Conservation (phyloP, 495 filamentous ascomycete genomes). For the Cladorrhinum samala region DNA sequence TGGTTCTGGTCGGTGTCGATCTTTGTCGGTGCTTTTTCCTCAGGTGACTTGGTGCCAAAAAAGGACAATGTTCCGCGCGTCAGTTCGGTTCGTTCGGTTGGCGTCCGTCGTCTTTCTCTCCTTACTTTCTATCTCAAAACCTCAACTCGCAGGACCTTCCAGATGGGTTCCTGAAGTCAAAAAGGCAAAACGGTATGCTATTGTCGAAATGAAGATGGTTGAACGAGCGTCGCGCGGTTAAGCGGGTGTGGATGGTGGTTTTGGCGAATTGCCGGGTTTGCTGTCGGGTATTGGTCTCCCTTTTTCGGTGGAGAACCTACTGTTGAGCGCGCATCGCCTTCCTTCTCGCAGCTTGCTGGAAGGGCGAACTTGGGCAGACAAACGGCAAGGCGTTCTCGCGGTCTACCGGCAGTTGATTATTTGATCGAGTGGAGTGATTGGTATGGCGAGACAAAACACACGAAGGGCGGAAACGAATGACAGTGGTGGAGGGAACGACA, state of each 20-base stretch:
- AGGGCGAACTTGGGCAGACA: constrained; percentile 8
- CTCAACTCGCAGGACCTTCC: constrained; percentile 17
- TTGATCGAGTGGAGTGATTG: constrained; percentile 13
- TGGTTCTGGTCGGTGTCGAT: neutral
- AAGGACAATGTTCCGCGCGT: neutral
- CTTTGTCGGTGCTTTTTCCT: constrained; percentile 2
- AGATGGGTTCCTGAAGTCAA: constrained; percentile 7
- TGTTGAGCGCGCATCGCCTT: constrained; percentile 23
- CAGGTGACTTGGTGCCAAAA: constrained; percentile 4
- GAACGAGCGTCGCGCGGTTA: constrained; percentile 20
- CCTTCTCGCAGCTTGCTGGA: constrained; percentile 12
- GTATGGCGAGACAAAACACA: constrained; percentile 10
- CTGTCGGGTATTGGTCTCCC: constrained; percentile 13
- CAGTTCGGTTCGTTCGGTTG: neutral
- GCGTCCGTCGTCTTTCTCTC: neutral
- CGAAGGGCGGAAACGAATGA: constrained; percentile 25
- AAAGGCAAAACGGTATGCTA: constrained; percentile 8
- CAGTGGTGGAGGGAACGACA: constrained; percentile 21
- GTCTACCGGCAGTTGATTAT: no score
- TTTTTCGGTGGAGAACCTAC: constrained; percentile 23
- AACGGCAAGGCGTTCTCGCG: constrained; percentile 4
- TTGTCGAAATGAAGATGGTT: constrained; percentile 17
- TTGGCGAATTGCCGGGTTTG: constrained; percentile 3
- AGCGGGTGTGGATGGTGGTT: constrained; percentile 4
- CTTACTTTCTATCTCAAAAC: constrained; percentile 7